Evolutionary conservation across 768 basidiomycete genomes (phyloP).

Genomic region (Pleurotus salmoneostramineus): DNA sequence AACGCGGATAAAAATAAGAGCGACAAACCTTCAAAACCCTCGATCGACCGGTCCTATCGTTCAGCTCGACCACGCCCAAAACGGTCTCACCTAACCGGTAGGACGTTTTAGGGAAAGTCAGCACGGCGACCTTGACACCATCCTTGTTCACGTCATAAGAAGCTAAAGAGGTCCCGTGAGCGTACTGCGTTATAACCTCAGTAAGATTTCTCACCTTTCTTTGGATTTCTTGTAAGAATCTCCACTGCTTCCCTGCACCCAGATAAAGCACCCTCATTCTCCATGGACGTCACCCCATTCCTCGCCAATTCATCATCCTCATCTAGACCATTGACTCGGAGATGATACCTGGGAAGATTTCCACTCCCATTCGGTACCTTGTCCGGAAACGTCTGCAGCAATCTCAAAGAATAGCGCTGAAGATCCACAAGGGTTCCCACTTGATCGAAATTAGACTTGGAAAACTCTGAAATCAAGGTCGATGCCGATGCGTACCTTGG

Average conservation of each 20-base stretch:
- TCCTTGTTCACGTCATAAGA: conserved; percentile 97
- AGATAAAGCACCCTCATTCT: conserved; percentile 41
- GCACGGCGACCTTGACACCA: conserved; percentile 80
- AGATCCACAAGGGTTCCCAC: conserved; percentile 40
- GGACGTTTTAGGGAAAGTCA: conserved; percentile 90
- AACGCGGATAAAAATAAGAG: background rate
- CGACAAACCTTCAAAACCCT: conserved; percentile 77
- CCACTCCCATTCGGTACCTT: conserved; percentile 18
- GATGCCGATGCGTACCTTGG: conserved; percentile 16
- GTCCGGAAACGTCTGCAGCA: conserved; percentile 44
- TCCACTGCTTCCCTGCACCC: conserved; percentile 86
- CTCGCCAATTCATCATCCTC: conserved; percentile 26
- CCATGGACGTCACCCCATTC: conserved; percentile 27
- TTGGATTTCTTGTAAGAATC: conserved; percentile 83
- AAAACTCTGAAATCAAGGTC: background rate
- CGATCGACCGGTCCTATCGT: conserved; percentile 61
- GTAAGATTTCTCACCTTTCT: conserved; percentile 60
- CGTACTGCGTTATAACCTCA: background rate
- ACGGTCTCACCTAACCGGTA: conserved; percentile 93
- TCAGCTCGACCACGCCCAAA: conserved; percentile 83
- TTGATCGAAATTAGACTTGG: background rate
- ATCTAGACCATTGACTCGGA: conserved; percentile 8
- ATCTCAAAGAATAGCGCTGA: conserved; percentile 45
- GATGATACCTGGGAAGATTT: background rate
- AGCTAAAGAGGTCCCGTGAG: conserved; percentile 37